Evolutionary conservation across 805 yeast species (phyloP).

Genomic region (Geotrichum ghanense): DNA sequence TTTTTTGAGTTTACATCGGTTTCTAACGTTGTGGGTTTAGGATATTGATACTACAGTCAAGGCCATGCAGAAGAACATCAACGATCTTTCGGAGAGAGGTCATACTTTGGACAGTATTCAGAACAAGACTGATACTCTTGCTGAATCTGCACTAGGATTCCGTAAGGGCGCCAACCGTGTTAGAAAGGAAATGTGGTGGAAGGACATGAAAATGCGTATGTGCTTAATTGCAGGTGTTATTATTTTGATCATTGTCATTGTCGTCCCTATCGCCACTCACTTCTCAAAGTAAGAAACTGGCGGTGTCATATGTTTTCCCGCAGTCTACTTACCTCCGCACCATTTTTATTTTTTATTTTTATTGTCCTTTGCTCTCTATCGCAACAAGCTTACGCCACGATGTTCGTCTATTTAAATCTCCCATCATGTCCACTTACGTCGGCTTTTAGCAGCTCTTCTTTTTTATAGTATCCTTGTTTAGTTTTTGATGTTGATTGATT

Average conservation of each 20-base stretch:
- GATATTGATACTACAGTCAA: constrained; percentile 95
- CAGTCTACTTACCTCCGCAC: too few species aligned
- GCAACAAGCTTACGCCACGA: too few species aligned
- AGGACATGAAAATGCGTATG: constrained; percentile 91
- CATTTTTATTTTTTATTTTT: too few species aligned
- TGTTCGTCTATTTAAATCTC: too few species aligned
- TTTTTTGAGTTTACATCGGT: neutral
- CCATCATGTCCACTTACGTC: too few species aligned
- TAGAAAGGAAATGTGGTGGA: constrained; percentile 99
- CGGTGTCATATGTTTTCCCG: too few species aligned
- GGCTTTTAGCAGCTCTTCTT: too few species aligned
- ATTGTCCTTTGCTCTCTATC: too few species aligned
- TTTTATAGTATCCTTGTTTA: too few species aligned
- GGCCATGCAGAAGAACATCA: constrained; percentile 93
- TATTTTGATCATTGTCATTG: constrained; percentile 71
- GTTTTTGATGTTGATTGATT: too few species aligned
- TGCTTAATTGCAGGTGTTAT: constrained; percentile 72
- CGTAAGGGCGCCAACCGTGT: constrained; percentile 95
- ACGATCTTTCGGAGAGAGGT: constrained; percentile 90
- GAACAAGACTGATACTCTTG: constrained; percentile 85
- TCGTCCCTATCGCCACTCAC: constrained; percentile 90
- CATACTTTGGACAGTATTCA: constrained; percentile 87
- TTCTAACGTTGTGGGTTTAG: too few species aligned
- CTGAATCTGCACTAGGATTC: constrained; percentile 87
- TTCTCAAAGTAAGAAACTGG: constrained; percentile 29